A percentile compares a stretch with the other conserved stretches of the same genome.
Evolutionary conservation across 768 basidiomycete genomes (phyloP).

Genomic region (Suillus alpinus): DNA sequence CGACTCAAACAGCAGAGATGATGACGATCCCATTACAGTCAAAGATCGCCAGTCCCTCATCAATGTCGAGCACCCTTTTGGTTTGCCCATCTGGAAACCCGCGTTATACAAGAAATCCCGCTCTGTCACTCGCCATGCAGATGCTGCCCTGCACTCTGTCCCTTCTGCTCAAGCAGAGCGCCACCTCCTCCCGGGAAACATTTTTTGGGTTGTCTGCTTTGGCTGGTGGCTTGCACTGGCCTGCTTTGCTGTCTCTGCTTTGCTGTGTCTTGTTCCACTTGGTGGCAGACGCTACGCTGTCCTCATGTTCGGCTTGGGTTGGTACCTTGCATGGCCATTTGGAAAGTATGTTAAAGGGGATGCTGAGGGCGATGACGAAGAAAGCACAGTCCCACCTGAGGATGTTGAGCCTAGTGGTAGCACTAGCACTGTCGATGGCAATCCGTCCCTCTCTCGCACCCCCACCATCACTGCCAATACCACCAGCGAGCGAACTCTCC

Average conservation of each 20-base stretch:
- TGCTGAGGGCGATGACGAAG: constrained; percentile 42
- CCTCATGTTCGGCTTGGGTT: constrained; percentile 89
- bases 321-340: constrained; percentile 98
- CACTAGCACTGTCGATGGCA: constrained; percentile 20
- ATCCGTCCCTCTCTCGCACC: constrained; percentile 40
- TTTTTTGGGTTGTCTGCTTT: constrained; percentile 87
- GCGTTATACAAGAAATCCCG: constrained; percentile 97
- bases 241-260: constrained; percentile 63
- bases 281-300: constrained; percentile 83
- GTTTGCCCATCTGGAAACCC: constrained; percentile 99
- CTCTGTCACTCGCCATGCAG: constrained; percentile 93
- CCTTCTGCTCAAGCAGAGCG: constrained; percentile 93
- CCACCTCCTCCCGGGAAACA: constrained; percentile 90
- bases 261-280: constrained; percentile 71
- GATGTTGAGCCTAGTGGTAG: constrained; percentile 21
- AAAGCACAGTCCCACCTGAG: constrained; percentile 34
- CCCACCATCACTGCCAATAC: constrained; percentile 48
- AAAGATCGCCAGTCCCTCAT: constrained; percentile 97
- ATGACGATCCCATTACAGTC: constrained; percentile 88
- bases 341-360: constrained; percentile 97
- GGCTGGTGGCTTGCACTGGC: constrained; percentile 89
- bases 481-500: constrained; percentile 37
- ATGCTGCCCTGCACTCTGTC: constrained; percentile 87
- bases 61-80: constrained; percentile 98
- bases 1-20: constrained; percentile 25